Evolutionary conservation across 2,329 filamentous ascomycete genomes (phyloP).

Genomic region (Aureobasidium sp.): DNA sequence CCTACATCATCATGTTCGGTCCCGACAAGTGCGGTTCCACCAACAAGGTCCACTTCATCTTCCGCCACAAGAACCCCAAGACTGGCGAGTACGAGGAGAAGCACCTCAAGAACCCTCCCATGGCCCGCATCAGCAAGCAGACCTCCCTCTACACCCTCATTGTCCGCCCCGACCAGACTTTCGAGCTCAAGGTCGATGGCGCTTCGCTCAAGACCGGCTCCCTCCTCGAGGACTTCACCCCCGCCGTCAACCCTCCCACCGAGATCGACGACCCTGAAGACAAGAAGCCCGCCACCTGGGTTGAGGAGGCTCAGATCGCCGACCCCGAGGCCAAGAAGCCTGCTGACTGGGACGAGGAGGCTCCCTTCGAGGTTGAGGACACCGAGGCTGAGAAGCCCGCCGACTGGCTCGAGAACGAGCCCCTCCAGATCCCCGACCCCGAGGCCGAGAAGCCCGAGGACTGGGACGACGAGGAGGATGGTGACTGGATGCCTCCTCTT

Average conservation of each 20-base stretch:
- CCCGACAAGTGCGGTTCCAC: slow-evolving; percentile 98
- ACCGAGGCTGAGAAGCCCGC: slow-evolving; percentile 84
- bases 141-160: slow-evolving; percentile 94
- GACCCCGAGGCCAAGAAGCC: slow-evolving; percentile 94
- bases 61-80: slow-evolving; percentile 99
- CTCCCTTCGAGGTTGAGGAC: slow-evolving; percentile 91
- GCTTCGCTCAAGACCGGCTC: slow-evolving; percentile 80
- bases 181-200: slow-evolving; percentile 84
- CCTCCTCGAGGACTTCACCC: slow-evolving; percentile 87
- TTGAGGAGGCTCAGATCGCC: slow-evolving; percentile 82
- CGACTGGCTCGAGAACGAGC: slow-evolving; percentile 92
- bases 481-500: slow-evolving; percentile 87
- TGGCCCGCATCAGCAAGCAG: slow-evolving; percentile 82
- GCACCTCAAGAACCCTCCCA: slow-evolving; percentile 77
- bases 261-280: slow-evolving; percentile 96
- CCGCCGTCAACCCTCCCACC: slow-evolving; percentile 84
- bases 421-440: slow-evolving; percentile 74
- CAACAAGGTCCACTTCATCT: slow-evolving; percentile 97
- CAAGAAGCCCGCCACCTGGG: slow-evolving; percentile 90
- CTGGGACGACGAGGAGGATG: slow-evolving; percentile 99
- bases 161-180: slow-evolving; percentile 94
- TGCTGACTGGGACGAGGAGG: slow-evolving; percentile 98
- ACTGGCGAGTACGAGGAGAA: slow-evolving; percentile 99
- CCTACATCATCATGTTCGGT: slow-evolving; percentile 99
- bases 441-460: slow-evolving; percentile 97